Conservation (phyloP, 2,329 filamentous ascomycete genomes). For the Periconia macrospinosa region DNA sequence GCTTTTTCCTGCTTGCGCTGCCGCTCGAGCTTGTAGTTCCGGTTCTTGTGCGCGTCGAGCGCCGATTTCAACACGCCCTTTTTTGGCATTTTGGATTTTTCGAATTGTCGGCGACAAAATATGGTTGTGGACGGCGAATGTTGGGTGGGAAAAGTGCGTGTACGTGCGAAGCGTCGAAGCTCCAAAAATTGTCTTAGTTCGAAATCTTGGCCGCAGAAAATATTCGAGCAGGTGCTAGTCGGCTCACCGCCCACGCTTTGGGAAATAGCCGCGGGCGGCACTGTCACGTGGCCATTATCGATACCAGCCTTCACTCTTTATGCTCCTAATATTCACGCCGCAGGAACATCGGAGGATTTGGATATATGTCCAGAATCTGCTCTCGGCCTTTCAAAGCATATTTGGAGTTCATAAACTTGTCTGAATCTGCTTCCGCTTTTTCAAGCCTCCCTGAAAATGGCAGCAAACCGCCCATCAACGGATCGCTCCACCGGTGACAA, state of each 20-base stretch:
- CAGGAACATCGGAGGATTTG: not conserved
- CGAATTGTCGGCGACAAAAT: constrained; percentile 40
- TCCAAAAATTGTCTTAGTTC: constrained; percentile 29
- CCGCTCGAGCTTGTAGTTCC: constrained; percentile 75
- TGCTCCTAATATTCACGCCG: not conserved
- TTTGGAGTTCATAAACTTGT: not conserved
- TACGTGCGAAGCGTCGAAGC: constrained; percentile 6
- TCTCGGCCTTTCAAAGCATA: not conserved
- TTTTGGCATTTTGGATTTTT: constrained; percentile 47
- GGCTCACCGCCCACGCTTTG: constrained; percentile 31
- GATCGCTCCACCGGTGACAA: constrained; percentile 27
- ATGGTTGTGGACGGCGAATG: no score
- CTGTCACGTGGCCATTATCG: constrained; percentile 21
- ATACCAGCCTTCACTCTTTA: not conserved
- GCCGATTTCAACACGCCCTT: constrained; percentile 60
- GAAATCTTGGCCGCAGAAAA: constrained; percentile 42
- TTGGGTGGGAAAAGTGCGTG: not conserved
- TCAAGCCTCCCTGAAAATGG: constrained; percentile 1
- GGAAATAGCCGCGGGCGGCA: constrained; percentile 24
- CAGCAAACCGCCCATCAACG: constrained; percentile 24
- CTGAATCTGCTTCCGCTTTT: not conserved
- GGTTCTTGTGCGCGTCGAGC: constrained; percentile 60
- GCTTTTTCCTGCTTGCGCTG: constrained; percentile 69
- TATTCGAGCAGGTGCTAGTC: constrained; percentile 23
- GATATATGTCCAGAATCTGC: not conserved